phyloP scores from a whole-genome alignment of 2,329 filamentous ascomycete genomes.

The Aspergillus versicolor region DNA sequence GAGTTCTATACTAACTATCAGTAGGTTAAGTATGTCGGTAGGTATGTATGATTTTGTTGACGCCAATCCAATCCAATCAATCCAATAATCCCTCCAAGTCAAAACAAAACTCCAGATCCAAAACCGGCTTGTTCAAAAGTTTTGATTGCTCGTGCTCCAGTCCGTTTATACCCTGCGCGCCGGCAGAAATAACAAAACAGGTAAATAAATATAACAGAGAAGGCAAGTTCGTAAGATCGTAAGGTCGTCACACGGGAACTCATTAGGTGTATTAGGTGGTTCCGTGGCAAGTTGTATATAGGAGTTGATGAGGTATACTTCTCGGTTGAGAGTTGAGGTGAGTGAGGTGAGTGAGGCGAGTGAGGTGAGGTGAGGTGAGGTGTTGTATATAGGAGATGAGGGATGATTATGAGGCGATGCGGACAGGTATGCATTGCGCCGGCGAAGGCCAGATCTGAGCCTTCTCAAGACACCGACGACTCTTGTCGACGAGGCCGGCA shows the following conservation, averaged over 20 bases:
- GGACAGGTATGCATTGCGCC: slow-evolving; percentile 22
- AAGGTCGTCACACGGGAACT: slow-evolving; percentile 1
- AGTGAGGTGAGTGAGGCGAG: not conserved
- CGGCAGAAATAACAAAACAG: not conserved
- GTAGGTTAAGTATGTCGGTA: not conserved
- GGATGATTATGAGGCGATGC: slow-evolving; percentile 18
- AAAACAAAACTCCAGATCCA: not conserved
- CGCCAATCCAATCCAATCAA: not conserved
- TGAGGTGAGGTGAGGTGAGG: not conserved
- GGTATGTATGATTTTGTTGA: not conserved
- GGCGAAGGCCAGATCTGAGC: slow-evolving; percentile 27
- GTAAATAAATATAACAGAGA: not conserved
- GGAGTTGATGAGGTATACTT: not conserved
- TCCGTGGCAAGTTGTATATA: not conserved
- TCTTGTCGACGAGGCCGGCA: slow-evolving; percentile 25
- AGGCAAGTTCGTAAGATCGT: not conserved
- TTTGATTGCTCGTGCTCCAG: slow-evolving; percentile 2
- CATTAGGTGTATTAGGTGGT: slow-evolving; percentile 1
- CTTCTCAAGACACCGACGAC: slow-evolving; percentile 29
- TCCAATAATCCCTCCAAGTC: not conserved
- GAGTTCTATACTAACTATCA: not conserved
- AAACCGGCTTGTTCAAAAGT: not conserved
- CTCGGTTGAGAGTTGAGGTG: not conserved
- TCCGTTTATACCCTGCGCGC: slow-evolving; percentile 1
- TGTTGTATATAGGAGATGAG: not conserved